phyloP scores from a whole-genome alignment of 768 basidiomycete genomes.

The Auricularia sp. region DNA sequence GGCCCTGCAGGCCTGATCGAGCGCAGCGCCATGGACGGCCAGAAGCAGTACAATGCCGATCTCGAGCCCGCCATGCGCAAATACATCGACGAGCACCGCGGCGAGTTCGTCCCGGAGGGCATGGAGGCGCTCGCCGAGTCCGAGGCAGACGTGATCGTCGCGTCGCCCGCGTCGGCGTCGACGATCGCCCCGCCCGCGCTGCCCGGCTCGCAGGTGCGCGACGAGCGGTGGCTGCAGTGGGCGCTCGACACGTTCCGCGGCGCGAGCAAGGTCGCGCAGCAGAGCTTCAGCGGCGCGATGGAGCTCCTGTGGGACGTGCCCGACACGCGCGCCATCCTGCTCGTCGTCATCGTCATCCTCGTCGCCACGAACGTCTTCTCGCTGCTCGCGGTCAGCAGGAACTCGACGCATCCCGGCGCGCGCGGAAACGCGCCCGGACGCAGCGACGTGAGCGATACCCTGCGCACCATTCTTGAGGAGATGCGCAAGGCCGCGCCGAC shows the following conservation, averaged over 20 bases:
- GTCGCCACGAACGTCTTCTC: conserved; percentile 69
- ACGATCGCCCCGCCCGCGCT: conserved; percentile 7
- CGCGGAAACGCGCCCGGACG: too few relatives aligned
- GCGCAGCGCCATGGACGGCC: conserved; percentile 81
- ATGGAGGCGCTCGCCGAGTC: conserved; percentile 39
- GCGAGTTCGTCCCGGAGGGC: conserved; percentile 83
- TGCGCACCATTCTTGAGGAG: too few relatives aligned
- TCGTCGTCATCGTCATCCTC: conserved; percentile 59
- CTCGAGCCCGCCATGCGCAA: conserved; percentile 74
- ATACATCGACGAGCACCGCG: conserved; percentile 82
- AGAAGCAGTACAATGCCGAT: conserved; percentile 75
- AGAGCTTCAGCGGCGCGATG: conserved; percentile 59
- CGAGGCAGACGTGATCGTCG: conserved; percentile 33
- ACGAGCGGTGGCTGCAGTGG: conserved; percentile 72
- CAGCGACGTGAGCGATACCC: too few relatives aligned
- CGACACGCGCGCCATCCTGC: conserved; percentile 53
- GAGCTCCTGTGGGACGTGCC: conserved; percentile 80
- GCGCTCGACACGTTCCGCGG: conserved; percentile 80
- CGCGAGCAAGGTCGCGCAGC: conserved; percentile 56
- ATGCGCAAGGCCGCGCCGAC: too few relatives aligned
- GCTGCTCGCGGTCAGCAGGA: conserved; percentile 30
- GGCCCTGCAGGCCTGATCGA: conserved; percentile 74
- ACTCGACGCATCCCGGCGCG: too few relatives aligned
- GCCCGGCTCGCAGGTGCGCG: conserved; percentile 46
- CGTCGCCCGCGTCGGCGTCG: conserved; percentile 22